Evolutionary conservation across 257 asterid species (phyloP).

Genomic region (Handroanthus guayacan): DNA sequence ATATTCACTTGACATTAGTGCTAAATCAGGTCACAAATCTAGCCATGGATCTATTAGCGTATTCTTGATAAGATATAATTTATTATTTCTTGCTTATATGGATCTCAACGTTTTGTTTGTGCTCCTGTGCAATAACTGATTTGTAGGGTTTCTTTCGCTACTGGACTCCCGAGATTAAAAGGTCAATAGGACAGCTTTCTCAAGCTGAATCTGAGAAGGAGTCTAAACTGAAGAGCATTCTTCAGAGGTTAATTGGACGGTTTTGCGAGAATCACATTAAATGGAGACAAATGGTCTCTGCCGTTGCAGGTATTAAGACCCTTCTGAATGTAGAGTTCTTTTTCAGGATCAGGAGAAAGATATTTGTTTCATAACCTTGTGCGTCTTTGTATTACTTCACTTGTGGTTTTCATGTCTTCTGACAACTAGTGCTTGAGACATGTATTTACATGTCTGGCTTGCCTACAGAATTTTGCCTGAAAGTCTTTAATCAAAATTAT

Average conservation of each 20-base stretch:
- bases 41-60: neutral
- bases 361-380: slow-evolving; percentile 31
- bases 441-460: slow-evolving; percentile 9
- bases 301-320: slow-evolving; percentile 71
- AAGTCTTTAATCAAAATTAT: slow-evolving; percentile 12
- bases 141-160: slow-evolving; percentile 87
- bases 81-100: slow-evolving; percentile 19
- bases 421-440: neutral
- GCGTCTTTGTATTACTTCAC: slow-evolving; percentile 1
- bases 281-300: slow-evolving; percentile 88
- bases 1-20: neutral
- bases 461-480: neutral
- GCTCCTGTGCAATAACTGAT: slow-evolving; percentile 27
- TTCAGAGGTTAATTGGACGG: slow-evolving; percentile 76
- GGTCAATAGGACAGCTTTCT: slow-evolving; percentile 71
- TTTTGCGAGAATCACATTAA: slow-evolving; percentile 75
- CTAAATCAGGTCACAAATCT: slow-evolving; percentile 20
- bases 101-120: slow-evolving; percentile 15
- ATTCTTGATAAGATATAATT: slow-evolving; percentile 20
- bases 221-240: slow-evolving; percentile 79
- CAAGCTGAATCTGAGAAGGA: slow-evolving; percentile 92
- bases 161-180: slow-evolving; percentile 83
- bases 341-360: slow-evolving; percentile 7
- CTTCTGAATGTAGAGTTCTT: slow-evolving; percentile 32
- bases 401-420: slow-evolving; percentile 21